Evolutionary conservation across 345 rosid species (phyloP), one percentile per base, ranked within the genome.

Genomic region (Eucalyptus tenuipes): DNA sequence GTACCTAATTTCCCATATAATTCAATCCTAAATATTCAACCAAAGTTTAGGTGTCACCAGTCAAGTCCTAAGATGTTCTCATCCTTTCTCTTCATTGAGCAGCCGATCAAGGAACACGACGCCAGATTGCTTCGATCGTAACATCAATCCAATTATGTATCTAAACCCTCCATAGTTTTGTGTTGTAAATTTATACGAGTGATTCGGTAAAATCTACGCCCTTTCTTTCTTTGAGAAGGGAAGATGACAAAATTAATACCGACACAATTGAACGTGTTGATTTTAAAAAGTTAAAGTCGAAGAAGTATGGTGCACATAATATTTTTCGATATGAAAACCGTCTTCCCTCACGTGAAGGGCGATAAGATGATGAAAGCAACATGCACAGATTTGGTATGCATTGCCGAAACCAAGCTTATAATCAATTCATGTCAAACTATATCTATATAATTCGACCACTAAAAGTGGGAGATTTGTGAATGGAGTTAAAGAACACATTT

Each of bases 81-180:
- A 22, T 55, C 61, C 12, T 55, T 55, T 55, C 27, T 20, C 61
- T 55, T 55, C 25, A 22, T 55, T 0, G 27, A 55, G 27, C 61
- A 55, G 50, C 50, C 0, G 17, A 49, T 49, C 0, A 49, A 49
- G 61, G 61, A 55, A 22, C 27, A 22, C 0, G 2, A 55, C 0
- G 3, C 61, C 3, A 9, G 10, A 22, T 55, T 55, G 27, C 12
- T 55, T 20, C 12, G 13, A 55, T 55, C 6, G 13, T 22, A 20
- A 55, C 61, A 20, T 55, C 61, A 20, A 20, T 55, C 12, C 12
- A 22, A 22, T 55, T 55, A 0, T 55, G 61, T 22, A 9, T 55
- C 12, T 55, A 25, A 55, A 55, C 27, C 29, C 61, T 55, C 27
- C 0, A 55, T 55, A 55, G 13, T 55, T 55, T 1, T 25, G 27